These are phyloP conservation scores for Pythium monospermum DNA, from an alignment of 352 stramenopile genomes.

Conservation along the genomic window DNA sequence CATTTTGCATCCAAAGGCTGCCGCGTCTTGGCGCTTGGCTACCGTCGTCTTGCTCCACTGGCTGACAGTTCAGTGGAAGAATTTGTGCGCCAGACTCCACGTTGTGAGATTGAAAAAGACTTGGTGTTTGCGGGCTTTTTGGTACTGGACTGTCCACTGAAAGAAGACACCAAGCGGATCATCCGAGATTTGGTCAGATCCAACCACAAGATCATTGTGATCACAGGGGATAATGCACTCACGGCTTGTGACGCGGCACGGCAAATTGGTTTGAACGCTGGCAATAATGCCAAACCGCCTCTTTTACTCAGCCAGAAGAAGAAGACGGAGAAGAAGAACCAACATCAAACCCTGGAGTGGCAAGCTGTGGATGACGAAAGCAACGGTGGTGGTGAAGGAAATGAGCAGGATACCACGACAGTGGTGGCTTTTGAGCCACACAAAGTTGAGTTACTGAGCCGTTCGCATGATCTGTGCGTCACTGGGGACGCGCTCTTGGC, in stretches of 20 bases:
- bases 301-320: conserved; percentile 23
- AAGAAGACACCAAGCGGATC: conserved; percentile 82
- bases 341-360: too few species aligned
- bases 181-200: conserved; percentile 78
- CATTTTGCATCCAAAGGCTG: conserved; percentile 38
- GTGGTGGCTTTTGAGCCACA: conserved; percentile 19
- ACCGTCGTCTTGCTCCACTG: conserved; percentile 37
- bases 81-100: conserved; percentile 19
- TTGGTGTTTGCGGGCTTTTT: conserved; percentile 92
- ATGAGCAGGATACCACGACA: conserved; percentile 8
- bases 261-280: conserved; percentile 70
- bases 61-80: conserved; percentile 12
- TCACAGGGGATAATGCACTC: conserved; percentile 93
- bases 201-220: conserved; percentile 87
- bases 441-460: conserved; percentile 10
- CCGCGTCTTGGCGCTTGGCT: conserved; percentile 87
- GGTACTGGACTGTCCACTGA: conserved; percentile 91
- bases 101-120: conserved; percentile 68
- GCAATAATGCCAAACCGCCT: conserved; percentile 11
- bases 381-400: conserved; percentile 4
- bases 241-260: conserved; percentile 92
- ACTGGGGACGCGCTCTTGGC: conserved; percentile 29
- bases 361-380: conserved; percentile 22
- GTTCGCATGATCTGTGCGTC: conserved; percentile 31
- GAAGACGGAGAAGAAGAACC: neutral